Base-by-base conservation (phyloP, 2,329 filamentous ascomycete genomes). In the Arthrobotrys sphaeroides region DNA sequence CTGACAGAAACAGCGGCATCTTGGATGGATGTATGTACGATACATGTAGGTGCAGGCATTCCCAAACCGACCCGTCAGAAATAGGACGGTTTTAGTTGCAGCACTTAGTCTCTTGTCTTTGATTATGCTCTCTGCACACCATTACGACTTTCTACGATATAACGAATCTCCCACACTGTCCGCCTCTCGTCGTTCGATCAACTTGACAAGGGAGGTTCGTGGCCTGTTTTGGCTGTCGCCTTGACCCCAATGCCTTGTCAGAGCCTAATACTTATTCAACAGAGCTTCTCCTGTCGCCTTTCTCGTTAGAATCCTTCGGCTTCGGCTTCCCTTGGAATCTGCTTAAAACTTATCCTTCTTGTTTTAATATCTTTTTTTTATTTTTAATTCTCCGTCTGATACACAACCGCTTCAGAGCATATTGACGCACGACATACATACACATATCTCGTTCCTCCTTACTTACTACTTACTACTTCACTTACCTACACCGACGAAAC, bases 121-220 rank as follows among this genome's bases (percentile, higher is more conserved):
- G 72, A 69, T 75, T 75, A 65, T 67, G 72, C 64, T 49, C 38
- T 75, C 72, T 61, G 64, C 72, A 75, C 72, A 75, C 72, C 72
- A 75, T 75, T 75, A 75, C 72, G 64, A 65, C 64, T 62, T 68
- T 51, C 64, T 16, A 74, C 53, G 49, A 75, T 75, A 75, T 75
- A 75, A 69, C 72, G 72, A 68, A 69, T 75, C 59, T 75, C 72
- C 72, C 72, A 75, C 72, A 75, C 70, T 38, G 43, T 38, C 67
- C 24, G 40, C 31, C 28, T 61, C 49, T 69, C 43, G 43, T 49
- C 40, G 31, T 49, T 72, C 59, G 47, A 59, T 65, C 59, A 47
- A 18, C 49, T 65, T 49, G 61, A 49, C 45, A 36, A 55, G 55
- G 65, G 65, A 72, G 38, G 57, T 72, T 62, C 57, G 67, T 59